Evolutionary conservation across 192 early-diverging fungal genomes (phyloP).

Genomic region (Allomyces macrogynus): DNA sequence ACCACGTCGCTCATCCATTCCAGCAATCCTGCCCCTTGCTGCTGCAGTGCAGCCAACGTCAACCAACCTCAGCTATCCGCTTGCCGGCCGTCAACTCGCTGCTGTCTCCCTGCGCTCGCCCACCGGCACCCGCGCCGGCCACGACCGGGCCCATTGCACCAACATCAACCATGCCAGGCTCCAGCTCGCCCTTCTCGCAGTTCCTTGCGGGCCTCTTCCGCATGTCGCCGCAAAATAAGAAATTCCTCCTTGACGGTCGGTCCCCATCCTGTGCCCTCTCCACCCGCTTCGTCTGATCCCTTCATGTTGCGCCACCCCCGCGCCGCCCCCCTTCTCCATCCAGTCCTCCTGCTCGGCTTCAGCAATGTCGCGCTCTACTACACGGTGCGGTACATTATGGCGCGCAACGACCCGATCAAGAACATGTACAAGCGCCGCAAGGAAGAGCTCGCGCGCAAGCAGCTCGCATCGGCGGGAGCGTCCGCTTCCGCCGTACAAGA

Average conservation of each 20-base stretch:
- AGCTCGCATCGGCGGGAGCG: neutral
- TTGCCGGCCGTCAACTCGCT: neutral
- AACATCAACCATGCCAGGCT: neutral
- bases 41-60: no score
- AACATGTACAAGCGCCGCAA: conserved; percentile 54
- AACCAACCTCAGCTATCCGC: no score
- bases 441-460: conserved; percentile 29
- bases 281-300: no score
- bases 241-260: neutral
- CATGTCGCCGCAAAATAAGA: neutral
- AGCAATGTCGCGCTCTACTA: conserved; percentile 76
- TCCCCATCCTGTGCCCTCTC: no score
- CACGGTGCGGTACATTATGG: conserved; percentile 65
- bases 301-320: no score
- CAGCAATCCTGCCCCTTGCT: neutral
- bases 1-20: neutral
- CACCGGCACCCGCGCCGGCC: no score
- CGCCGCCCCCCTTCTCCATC: no score
- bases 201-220: neutral
- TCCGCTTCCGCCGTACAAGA: conserved; percentile 4
- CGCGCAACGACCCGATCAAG: conserved; percentile 45
- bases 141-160: neutral
- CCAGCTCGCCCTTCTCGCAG: neutral
- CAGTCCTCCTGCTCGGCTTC: conserved; percentile 59
- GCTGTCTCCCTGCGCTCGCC: neutral